phyloP scores from a whole-genome alignment of 352 stramenopile species.

The Phytopythium vexans region DNA sequence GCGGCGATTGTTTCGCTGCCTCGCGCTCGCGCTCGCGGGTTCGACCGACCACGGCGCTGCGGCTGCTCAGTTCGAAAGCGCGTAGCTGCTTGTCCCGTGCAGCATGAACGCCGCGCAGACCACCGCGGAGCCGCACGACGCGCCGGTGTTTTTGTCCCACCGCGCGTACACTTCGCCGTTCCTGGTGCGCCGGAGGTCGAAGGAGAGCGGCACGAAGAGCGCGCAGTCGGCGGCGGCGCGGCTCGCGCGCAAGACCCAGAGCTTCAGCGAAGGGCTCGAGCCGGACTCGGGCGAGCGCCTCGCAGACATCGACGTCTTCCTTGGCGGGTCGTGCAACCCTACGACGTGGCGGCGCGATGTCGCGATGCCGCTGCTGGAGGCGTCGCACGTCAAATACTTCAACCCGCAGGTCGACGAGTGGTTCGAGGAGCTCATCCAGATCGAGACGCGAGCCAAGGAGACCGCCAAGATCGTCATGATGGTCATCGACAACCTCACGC shows the following conservation, averaged over 20 bases:
- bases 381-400: constrained; percentile 69
- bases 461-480: constrained; percentile 81
- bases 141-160: constrained; percentile 6
- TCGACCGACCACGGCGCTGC: not conserved
- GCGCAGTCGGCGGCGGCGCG: constrained; percentile 13
- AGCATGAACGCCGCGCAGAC: too few relatives aligned
- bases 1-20: not conserved
- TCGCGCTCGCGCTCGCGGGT: not conserved
- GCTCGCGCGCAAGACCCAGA: constrained; percentile 42
- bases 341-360: constrained; percentile 84
- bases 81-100: too few relatives aligned
- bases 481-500: constrained; percentile 78
- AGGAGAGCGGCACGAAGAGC: constrained; percentile 17
- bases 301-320: constrained; percentile 64
- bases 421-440: constrained; percentile 79
- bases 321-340: constrained; percentile 86
- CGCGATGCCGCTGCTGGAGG: constrained; percentile 73
- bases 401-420: constrained; percentile 90
- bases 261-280: constrained; percentile 48
- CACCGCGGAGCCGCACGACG: not conserved
- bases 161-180: constrained; percentile 70
- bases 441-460: constrained; percentile 82
- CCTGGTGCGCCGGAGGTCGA: constrained; percentile 27
- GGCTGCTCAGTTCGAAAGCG: too few relatives aligned
- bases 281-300: constrained; percentile 22